Evolutionary conservation across 2,329 filamentous ascomycete species (phyloP), one percentile per base, ranked within the genome.

Genomic region (Penicillium griseofulvum): DNA sequence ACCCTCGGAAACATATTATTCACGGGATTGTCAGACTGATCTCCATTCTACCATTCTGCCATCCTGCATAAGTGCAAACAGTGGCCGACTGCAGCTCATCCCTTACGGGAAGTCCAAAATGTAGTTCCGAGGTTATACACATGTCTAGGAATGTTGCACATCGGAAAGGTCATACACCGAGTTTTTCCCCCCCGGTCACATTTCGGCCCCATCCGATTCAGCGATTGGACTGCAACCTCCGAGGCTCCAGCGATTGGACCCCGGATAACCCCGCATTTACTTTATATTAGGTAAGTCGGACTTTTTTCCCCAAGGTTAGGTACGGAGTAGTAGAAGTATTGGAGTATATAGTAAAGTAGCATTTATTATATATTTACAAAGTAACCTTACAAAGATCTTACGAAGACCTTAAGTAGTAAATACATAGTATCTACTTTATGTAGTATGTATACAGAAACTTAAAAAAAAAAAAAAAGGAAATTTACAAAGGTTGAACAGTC

Each of bases 251-350:
- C 51, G 54, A 63, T 59, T 61, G 58, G 60, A 64, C 61, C 62
- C 61, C 62, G 61, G 63, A 39, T 50, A 65, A 64, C 63, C 63
- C 63, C 63, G 63, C 63, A 65, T 65, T 65, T 57, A 28, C 33
- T 52, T 62, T 48, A 33, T 49, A 57, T 65, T 65, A 65, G 59
- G 61, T 65, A 63, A 60, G 31, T 33, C 29, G 29, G 5, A 33
- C 29, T 33, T 33, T 34, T 16, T 33, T 14, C 29, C 9, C 9
- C 28, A 29, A 29, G 28, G 9, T 22, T 22, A 22, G 22, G 22
- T 22, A 22, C 3, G 22, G 4, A 4, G 22, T 22, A n/a, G n/a
- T n/a, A n/a, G n/a, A n/a, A n/a, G 22, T 22, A 22, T 22, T 22
- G 4, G 22, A 22, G 22, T 22, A 22, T 22, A 22, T 2, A 2